Base-by-base conservation (phyloP, 495 filamentous ascomycete genomes). In the Trichocladium uniseriatum region DNA sequence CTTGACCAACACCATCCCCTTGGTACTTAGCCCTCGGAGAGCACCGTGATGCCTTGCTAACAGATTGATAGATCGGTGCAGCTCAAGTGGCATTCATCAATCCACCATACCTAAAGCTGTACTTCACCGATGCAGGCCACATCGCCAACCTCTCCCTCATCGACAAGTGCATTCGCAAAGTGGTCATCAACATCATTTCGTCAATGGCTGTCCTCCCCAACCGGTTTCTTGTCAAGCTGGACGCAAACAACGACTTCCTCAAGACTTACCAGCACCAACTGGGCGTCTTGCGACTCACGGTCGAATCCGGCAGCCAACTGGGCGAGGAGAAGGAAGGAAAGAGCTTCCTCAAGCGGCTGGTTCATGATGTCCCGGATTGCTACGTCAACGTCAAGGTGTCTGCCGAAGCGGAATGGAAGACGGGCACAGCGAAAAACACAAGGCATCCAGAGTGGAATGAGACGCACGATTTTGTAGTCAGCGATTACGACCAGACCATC, bases 61-160 rank as follows among this genome's bases (percentile, higher is more conserved):
- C 48, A 14, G 28, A 20, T 22, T 2, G 27, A 1, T 43, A 72
- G 69, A 66, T 71, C 45, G 69, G 69, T 21, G 69, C 69, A 4
- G 61, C 59, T 6, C 69, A 73, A 55, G 57, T 71, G 0, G 49
- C 68, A 46, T 73, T 73, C 56, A 65, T 73, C 58, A 70, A 73
- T 57, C 59, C 56, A 6, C 68, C 69, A 18, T 57, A 47, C 20
- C 58, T 73, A 31, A 59, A 66, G 27, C 53, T 73, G 19, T 50
- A 60, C 54, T 73, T 63, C 52, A 71, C 69, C 36, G 66, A 69
- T 47, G 68, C 65, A 1, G 68, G 64, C 24, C 51, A 61, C 51
- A 52, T 71, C 42, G 68, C 67, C 57, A 64, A 68, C 59, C 54
- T 61, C 40, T 51, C 38, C 24, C 6, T 65, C 27, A 61, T 71